A percentile compares a stretch with the other conserved stretches of the same genome.
Conservation (phyloP, 768 basidiomycete species). For the Dendrothele bispora region DNA sequence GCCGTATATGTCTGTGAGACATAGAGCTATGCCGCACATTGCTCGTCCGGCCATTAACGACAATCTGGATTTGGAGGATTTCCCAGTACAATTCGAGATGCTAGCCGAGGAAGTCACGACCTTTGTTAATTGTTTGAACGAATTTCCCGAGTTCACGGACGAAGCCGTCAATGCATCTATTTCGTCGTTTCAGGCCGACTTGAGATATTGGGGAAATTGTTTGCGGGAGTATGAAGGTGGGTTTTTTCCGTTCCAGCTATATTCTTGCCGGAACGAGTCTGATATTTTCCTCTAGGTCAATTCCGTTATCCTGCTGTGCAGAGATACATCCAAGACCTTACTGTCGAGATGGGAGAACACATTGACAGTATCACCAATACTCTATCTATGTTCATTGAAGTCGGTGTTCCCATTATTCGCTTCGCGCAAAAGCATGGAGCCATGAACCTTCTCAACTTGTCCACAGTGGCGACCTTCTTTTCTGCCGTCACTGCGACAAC, state of each 20-base stretch:
- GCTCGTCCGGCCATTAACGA: conserved; percentile 54
- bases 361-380: conserved; percentile 67
- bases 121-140: conserved; percentile 70
- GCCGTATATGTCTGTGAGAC: conserved; percentile 26
- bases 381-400: conserved; percentile 74
- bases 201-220: conserved; percentile 81
- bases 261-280: background rate
- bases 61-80: conserved; percentile 61
- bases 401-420: conserved; percentile 78
- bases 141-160: conserved; percentile 78
- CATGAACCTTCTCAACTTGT: conserved; percentile 67
- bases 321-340: conserved; percentile 71
- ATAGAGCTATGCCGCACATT: conserved; percentile 47
- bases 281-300: conserved; percentile 45
- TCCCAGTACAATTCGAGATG: conserved; percentile 62
- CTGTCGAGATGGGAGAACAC: conserved; percentile 76
- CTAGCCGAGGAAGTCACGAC: conserved; percentile 67
- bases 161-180: conserved; percentile 71
- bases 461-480: conserved; percentile 62
- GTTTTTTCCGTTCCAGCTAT: conserved; percentile 10
- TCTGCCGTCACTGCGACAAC: conserved; percentile 46
- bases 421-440: conserved; percentile 76
- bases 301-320: conserved; percentile 73
- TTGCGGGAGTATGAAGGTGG: conserved; percentile 61
- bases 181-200: conserved; percentile 64